Evolutionary conservation across 2,329 filamentous ascomycete genomes (phyloP), one percentile per base, ranked within the genome.

Genomic region (Shiraia sp.): DNA sequence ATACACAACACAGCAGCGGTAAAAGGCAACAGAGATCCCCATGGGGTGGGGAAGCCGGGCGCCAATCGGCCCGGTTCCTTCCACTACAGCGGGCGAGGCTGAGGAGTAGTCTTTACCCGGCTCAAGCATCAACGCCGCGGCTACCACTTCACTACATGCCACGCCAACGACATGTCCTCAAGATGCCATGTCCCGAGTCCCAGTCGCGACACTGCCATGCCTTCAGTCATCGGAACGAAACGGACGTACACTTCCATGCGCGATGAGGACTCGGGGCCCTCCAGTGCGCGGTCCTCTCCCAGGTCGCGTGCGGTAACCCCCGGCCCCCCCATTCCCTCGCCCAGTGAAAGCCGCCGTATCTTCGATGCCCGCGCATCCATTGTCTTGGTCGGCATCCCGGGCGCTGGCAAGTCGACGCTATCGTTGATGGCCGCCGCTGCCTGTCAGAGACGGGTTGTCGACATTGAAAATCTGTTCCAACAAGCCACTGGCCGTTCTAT

Each of bases 361-460:
- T 87, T 86, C 56, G 69, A 75, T 6, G 66, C 76, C 3, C 78
- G 86, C 71, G 82, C 85, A 2, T 88, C 87, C 1, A 81, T 91
- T 40, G 79, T 90, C 9, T 74, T 90, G 12, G 78, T 87, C 13
- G 87, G 87, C 1, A 82, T 88, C 38, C 81, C 85, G n/a, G 87
- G 87, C 9, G 81, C 84, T 4, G 87, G 87, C 9, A 90, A 90
- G 65, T 85, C 85, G 2, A 89, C 85, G 1, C 72, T 91, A 6
- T 87, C 84, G 6, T 79, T 90, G 36, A 88, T 91, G 50, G 83
- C 86, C 6, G 86, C 86, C 0, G 82, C 82, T 2, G 84, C 85
- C 39, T 82, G 87, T 64, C 80, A 82, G 40, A 77, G 85, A 28
- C 81, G 81, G 36, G 74, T 90, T 4, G 72, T 90, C 38, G 87